Base-by-base conservation (phyloP, 2,329 filamentous ascomycete genomes). In the Pestalotiopsis fici region DNA sequence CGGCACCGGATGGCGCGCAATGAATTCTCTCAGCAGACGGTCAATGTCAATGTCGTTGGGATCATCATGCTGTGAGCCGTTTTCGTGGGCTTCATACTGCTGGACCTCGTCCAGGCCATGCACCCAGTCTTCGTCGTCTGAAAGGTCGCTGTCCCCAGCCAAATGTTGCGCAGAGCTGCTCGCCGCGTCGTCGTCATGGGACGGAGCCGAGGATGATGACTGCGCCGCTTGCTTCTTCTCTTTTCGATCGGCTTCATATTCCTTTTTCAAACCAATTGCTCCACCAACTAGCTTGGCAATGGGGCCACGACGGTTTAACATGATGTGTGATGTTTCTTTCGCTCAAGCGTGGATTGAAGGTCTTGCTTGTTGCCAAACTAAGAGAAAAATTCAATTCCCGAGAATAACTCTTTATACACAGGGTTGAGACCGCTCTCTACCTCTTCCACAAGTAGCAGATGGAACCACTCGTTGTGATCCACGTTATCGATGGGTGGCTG, bases 201-300 rank as follows among this genome's bases (percentile, higher is more conserved):
- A 15, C 21, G 27, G 21, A 3, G 27, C n/a, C 0, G 23, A 25
- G 4, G 61, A 35, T 55, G n/a, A 35, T 47, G 25, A n/a, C 11
- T 35, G 18, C 43, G 18, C 43, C 7, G 11, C 37, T 35, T 18
- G n/a, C 31, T 64, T 64, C 12, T 15, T 47, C 21, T 64, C 61
- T 9, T 64, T 64, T 12, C 61, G 18, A 50, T 64, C 61, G 12
- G 61, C 61, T 35, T 54, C 15, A 15, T 54, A 64, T 13, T 64
- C 61, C 15, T 64, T 47, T 18, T 37, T 31, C 9, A 64, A 21
- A 35, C 61, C 61, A 25, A 64, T 54, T 13, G 61, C 61, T 18
- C 61, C 61, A 3, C 61, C 43, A 23, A 64, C 61, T 7, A 64
- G 61, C 61, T 54, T 64, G 21, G 61, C 13, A 27, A 64, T 47